Percentiles rank a stretch among this genome's conserved stretches.
Evolutionary conservation across 768 basidiomycete genomes (phyloP).

Genomic region (Russula sp.): DNA sequence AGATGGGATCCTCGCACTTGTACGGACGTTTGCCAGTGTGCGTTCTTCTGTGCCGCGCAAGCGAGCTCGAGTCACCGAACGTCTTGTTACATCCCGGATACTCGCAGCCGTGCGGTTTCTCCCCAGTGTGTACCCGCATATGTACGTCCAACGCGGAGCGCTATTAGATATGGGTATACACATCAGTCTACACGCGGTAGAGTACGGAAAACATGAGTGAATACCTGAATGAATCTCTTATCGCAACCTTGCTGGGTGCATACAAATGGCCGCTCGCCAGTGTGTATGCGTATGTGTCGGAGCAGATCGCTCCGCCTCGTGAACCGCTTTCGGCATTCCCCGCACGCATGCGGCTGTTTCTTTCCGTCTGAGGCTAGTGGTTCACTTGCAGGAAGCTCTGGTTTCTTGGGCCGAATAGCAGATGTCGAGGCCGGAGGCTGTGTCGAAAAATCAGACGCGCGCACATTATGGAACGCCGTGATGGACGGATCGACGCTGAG

Average conservation of each 20-base stretch:
- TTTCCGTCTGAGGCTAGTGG: constrained; percentile 27
- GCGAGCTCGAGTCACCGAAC: constrained; percentile 87
- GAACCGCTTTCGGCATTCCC: constrained; percentile 75
- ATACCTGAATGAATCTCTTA: constrained; percentile 89
- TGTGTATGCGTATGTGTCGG: constrained; percentile 86
- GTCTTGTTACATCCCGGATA: constrained; percentile 83
- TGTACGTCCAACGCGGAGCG: constrained; percentile 89
- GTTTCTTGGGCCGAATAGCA: background rate
- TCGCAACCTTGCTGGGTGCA: constrained; percentile 70
- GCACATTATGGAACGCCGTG: constrained; percentile 6
- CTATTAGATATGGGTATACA: constrained; percentile 35
- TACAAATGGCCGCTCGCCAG: constrained; percentile 80
- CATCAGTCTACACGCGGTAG: constrained; percentile 19
- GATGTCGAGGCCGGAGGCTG: constrained; percentile 17
- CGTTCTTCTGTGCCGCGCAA: constrained; percentile 86
- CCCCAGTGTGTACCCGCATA: constrained; percentile 84
- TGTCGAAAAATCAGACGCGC: background rate
- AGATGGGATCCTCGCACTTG: constrained; percentile 76
- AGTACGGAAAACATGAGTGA: constrained; percentile 17
- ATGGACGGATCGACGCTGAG: constrained; percentile 4
- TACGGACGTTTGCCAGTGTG: constrained; percentile 85
- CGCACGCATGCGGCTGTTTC: constrained; percentile 52
- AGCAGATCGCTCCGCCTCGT: constrained; percentile 78
- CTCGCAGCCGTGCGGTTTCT: constrained; percentile 88
- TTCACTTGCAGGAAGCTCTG: constrained; percentile 28